Evolutionary conservation across 345 rosid species (phyloP), one percentile per base, ranked within the genome.

Genomic region (Euphorbia pulcherrima): DNA sequence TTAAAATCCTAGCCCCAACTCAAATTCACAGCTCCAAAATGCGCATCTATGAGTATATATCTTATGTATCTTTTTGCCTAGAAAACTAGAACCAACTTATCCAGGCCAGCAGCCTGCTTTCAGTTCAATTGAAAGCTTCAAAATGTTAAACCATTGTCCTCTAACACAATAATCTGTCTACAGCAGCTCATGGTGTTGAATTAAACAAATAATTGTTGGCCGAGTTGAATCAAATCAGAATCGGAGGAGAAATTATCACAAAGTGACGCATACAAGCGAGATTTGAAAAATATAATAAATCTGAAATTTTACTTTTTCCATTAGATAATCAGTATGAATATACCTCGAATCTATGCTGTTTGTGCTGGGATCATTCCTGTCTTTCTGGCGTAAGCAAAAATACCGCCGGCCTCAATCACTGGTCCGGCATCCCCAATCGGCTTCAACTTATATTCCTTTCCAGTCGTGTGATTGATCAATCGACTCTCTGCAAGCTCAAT

Each of bases 371-470:
- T 88, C 96, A 92, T 92, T 12, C 96, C 97, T 0, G 92, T 79
- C 68, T 78, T 79, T 73, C 97, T 83, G 1, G 98, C 98, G 58
- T 88, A 90, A 0, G 98, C 93, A 26, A 92, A 90, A 13, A 92
- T 88, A 40, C 86, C 97, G 0, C 97, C 97, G 26, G 92, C 97
- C 10, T 87, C 89, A 60, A 90, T 84, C 2, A 90, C 97, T 0
- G 97, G 97, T 0, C 97, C 97, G 0, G 90, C 90, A 64, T 90
- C 97, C n/a, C 98, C 98, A 62, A 88, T 88, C 0, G 96, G 82
- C 79, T 88, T 90, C 72, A 93, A 47, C 78, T 78, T 84, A 39
- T 87, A 93, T 76, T 88, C 88, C 74, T 88, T 93, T 16, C 94
- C 96, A 1, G 89, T 85, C 6, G 90, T 85, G 68, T 93, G 97